Evolutionary conservation across 2,329 filamentous ascomycete genomes (phyloP).

Genomic region (Fusarium sp.): DNA sequence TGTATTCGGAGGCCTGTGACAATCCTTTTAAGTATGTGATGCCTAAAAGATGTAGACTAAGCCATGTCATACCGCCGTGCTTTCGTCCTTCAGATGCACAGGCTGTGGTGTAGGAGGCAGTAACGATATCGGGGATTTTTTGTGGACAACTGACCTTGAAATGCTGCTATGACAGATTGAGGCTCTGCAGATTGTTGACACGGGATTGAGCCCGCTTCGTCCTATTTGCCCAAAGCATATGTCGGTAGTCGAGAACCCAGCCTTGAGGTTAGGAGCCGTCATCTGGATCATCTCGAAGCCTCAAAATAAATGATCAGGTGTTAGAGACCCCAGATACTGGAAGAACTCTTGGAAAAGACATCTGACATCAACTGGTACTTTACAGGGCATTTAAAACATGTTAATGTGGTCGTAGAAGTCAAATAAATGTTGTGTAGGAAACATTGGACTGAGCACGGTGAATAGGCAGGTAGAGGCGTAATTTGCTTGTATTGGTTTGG

Average conservation of each 20-base stretch:
- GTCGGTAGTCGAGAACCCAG: too few species aligned
- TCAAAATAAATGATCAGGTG: not conserved
- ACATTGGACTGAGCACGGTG: too few species aligned
- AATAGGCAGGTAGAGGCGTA: not conserved
- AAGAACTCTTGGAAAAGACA: accelerated
- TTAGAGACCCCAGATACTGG: accelerated
- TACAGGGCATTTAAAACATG: too few species aligned
- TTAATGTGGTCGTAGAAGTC: not conserved
- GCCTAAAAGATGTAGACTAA: not conserved
- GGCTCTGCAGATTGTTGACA: too few species aligned
- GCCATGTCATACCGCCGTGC: not conserved
- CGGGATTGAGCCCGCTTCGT: too few species aligned
- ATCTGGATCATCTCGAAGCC: not conserved
- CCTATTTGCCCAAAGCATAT: not conserved
- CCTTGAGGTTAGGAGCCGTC: not conserved
- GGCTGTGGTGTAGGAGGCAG: not conserved
- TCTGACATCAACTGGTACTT: accelerated
- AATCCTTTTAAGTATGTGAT: too few species aligned
- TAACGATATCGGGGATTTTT: not conserved
- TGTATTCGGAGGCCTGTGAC: not conserved
- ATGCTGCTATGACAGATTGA: not conserved
- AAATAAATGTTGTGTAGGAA: not conserved
- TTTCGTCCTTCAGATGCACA: not conserved
- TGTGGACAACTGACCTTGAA: not conserved
- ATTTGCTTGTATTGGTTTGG: not conserved